Evolutionary conservation across 306 rosid species (phyloP), one percentile per base, ranked within the genome.

Genomic region (Pachyrhizus erosus): DNA sequence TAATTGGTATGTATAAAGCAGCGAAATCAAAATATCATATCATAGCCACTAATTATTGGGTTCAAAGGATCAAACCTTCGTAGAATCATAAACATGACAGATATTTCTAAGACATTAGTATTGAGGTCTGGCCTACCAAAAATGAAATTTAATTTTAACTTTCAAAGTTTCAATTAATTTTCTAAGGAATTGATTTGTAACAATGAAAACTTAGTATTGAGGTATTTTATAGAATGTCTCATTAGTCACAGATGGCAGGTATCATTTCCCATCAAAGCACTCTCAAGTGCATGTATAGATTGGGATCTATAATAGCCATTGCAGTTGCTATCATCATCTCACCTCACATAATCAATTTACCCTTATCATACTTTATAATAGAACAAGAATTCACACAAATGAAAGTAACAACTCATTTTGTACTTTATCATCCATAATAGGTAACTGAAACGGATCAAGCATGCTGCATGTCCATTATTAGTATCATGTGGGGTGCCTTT

Each of bases 281-380:
- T 39, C 20, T 39, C 29, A 70, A 62, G 58, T 43, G 75, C 57
- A 73, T 7, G 17, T 18, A 74, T 24, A 73, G 13, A 73, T 75
- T 81, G 88, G 86, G 51, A 78, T 81, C 86, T 77, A 81, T 79
- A 48, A 43, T 52, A 84, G 78, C 88, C 91, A 78, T 78, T 86
- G 75, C 73, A 74, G 89, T 87, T 81, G 86, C 87, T 76, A 65
- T 89, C 91, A 73, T 69, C 81, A 60, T n/a, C 82, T 83, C 75
- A 84, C 33, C 76, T 55, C 80, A 71, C 61, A 37, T 33, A 70
- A 17, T 72, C 75, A 71, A 69, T 80, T 69, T 40, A 42, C 40
- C 40, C 80, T 34, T 61, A 76, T 87, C 76, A 58, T 68, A n/a
- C 51, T 82, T 79, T 24, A 37, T 68, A 18, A 64, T 52, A 45